A percentile compares a stretch with the other conserved stretches of the same genome.
Evolutionary conservation across 163 green algal species (phyloP).

Genomic region (Scenedesmus sp.): DNA sequence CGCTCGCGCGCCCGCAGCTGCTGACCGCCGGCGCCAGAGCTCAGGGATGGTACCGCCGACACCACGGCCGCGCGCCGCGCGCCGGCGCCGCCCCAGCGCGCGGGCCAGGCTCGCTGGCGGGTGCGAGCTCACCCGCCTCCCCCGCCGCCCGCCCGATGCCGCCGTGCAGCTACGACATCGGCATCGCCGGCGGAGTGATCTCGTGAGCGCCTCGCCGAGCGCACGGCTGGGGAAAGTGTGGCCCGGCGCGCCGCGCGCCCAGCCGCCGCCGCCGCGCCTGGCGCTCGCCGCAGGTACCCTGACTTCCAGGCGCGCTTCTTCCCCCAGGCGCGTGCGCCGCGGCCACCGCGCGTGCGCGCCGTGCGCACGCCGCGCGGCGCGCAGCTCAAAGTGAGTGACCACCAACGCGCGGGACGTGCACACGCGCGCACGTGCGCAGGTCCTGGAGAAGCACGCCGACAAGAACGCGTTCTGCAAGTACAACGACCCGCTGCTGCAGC

Average conservation of each 20-base stretch:
- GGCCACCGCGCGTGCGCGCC: too few relatives aligned
- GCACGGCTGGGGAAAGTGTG: too few relatives aligned
- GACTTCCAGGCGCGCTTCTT: slow-evolving; percentile 38
- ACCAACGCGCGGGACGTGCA: background rate
- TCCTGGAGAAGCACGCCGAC: background rate
- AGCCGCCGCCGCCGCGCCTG: background rate
- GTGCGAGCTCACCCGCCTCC: background rate
- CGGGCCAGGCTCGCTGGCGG: background rate
- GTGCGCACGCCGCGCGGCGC: too few relatives aligned
- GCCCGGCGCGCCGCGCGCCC: too few relatives aligned
- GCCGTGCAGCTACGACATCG: slow-evolving; percentile 36
- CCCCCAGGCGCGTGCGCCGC: slow-evolving; percentile 21
- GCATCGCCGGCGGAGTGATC: slow-evolving; percentile 37
- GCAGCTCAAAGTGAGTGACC: background rate
- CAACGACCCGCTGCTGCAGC: slow-evolving; percentile 23
- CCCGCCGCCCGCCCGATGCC: background rate
- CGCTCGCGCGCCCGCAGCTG: background rate
- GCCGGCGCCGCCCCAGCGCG: background rate
- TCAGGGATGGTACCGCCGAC: background rate
- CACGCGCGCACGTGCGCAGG: background rate
- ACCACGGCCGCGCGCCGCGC: too few relatives aligned
- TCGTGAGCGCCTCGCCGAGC: too few relatives aligned
- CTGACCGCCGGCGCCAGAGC: background rate
- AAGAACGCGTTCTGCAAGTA: slow-evolving; percentile 43
- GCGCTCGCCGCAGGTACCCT: slow-evolving; percentile 14